phyloP scores from a whole-genome alignment of 257 asterid species.

The Osmanthus fragrans region DNA sequence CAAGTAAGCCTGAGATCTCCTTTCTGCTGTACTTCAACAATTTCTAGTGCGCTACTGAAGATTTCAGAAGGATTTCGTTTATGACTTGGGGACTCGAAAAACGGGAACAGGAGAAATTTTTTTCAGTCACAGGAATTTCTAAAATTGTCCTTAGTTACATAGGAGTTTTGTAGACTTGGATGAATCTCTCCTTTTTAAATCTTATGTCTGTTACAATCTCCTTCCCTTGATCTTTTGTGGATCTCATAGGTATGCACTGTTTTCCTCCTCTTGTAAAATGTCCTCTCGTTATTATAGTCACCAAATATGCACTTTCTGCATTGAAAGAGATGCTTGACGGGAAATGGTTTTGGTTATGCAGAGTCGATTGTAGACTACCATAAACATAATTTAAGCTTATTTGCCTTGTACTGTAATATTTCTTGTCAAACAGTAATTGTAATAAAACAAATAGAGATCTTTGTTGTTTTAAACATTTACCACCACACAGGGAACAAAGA shows the following conservation, averaged over 20 bases:
- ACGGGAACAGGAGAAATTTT: neutral
- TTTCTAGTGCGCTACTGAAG: neutral
- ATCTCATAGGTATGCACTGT: too few relatives aligned
- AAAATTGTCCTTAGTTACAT: neutral
- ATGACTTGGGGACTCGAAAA: neutral
- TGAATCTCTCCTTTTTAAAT: neutral
- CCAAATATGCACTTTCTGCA: neutral
- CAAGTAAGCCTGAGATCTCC: neutral
- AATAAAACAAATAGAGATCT: too few relatives aligned
- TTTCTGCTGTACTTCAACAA: neutral
- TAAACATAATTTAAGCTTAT: neutral
- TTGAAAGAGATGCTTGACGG: too few relatives aligned
- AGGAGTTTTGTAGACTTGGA: neutral
- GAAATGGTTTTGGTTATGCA: neutral
- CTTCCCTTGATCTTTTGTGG: neutral
- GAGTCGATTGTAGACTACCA: too few relatives aligned
- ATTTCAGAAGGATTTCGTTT: neutral
- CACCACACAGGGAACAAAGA: too few relatives aligned
- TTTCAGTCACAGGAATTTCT: neutral
- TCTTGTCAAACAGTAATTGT: too few relatives aligned
- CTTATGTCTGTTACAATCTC: neutral
- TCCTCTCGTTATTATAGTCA: neutral
- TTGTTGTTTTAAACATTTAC: too few relatives aligned
- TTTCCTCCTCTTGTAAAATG: neutral
- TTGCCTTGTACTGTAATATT: too few relatives aligned